phyloP scores from a whole-genome alignment of 139 green algal species.

The Chlorella sorokiniana region DNA sequence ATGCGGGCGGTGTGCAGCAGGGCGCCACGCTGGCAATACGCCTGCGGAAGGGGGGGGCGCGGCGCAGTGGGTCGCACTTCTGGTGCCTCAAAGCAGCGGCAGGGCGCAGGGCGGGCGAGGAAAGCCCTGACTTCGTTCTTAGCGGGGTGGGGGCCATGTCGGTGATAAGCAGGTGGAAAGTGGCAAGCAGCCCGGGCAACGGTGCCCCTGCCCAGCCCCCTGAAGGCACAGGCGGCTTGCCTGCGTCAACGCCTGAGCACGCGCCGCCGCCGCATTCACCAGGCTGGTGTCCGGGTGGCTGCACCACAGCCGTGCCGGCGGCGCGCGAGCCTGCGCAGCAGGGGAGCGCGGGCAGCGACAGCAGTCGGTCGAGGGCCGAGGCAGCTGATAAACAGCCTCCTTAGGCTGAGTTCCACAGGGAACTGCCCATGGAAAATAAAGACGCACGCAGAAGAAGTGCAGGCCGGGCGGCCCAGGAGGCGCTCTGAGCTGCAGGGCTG shows the following conservation, averaged over 20 bases:
- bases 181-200: too few species aligned
- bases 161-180: too few species aligned
- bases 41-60: not conserved
- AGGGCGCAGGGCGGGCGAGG: too few species aligned
- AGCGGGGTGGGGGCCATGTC: too few species aligned
- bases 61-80: not conserved
- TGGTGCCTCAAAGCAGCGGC: too few species aligned
- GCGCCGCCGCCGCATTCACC: conserved; percentile 39
- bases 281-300: conserved; percentile 43
- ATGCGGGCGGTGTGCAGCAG: conserved; percentile 76
- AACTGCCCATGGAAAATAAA: too few species aligned
- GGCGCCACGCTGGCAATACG: not conserved
- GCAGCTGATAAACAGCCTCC: not conserved
- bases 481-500: too few species aligned
- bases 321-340: conserved; percentile 58
- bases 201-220: too few species aligned
- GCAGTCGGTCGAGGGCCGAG: not conserved
- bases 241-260: conserved; percentile 41
- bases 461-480: too few species aligned
- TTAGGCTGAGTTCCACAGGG: too few species aligned
- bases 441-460: too few species aligned
- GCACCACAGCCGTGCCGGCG: conserved; percentile 59
- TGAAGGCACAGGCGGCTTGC: not conserved
- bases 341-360: not conserved
- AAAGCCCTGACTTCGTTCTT: too few species aligned